Base-by-base conservation (phyloP, 2,329 filamentous ascomycete genomes). In the Dactylellina haptotyla region DNA sequence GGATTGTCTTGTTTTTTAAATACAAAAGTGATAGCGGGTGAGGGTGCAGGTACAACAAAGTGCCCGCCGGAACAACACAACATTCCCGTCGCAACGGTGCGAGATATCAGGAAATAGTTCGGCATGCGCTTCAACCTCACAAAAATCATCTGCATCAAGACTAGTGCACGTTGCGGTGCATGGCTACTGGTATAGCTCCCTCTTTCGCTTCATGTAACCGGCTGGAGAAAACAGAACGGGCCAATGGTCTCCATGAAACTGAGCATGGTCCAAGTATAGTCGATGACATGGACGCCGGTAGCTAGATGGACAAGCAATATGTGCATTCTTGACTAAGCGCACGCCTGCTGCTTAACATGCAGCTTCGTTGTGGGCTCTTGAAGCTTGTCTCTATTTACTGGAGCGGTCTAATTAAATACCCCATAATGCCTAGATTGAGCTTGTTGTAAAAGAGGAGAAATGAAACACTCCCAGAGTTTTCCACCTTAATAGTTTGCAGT, bases 111-210 rank as follows among this genome's bases (percentile, higher is more conserved):
- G 32, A 61, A n/a, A 61, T 50, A 37, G 4, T 9, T 26, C 26
- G 28, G 8, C 10, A n/a, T n/a, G n/a, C n/a, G n/a, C n/a, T n/a
- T n/a, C n/a, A n/a, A n/a, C n/a, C n/a, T n/a, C n/a, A n/a, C n/a
- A n/a, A 30, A 53, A 28, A 14, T 20, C 10, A 18, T 61, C 63
- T 59, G 14, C 54, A 41, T 67, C 20, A 1, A 67, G 53, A 45
- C 63, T 67, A 67, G 63, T 8, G 63, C 53, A 59, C 26, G 54
- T 61, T 61, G 23, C 45, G n/a, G 54, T 20, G 26, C 23, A n/a
- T 37, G 30, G 23, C 18, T 20, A 9, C 12, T 65, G 14, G 34
- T 6, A 39, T 37, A 57, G 41, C 50, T 65, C 37, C 41, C 23
- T 50, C 12, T 65, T 56, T 43, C 32, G 41, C 32, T 34, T 48